Evolutionary conservation across 176 grass and related monocot species (phyloP), one percentile per base, ranked within the genome.

Genomic region (Panicum miliaceum): DNA sequence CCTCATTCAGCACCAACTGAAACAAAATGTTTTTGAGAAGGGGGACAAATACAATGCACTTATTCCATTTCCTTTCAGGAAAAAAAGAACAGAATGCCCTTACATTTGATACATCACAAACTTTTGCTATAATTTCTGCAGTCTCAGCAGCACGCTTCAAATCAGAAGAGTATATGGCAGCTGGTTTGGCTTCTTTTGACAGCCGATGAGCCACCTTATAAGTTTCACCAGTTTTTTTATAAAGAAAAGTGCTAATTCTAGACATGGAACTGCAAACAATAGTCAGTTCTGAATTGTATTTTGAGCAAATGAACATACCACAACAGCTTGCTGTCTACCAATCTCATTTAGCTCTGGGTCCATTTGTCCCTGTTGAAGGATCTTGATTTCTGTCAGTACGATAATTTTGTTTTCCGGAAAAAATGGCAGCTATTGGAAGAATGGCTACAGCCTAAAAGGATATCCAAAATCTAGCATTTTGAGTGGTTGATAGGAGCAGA

Each of bases 281-380:
- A 1, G 62, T 73, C 76, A 38, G 71, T 50, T 50, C 12, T 47
- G 25, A 26, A 29, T 7, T 0, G 15, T 22, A 41, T 35, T 73
- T 29, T 58, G 64, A 62, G 22, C 20, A 25, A 69, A 26, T 52
- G 53, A 70, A 82, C 35, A 77, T 89, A 96, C 91, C 80, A 66
- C 73, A 36, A 29, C 32, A 20, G 89, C 94, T 80, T 96, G 94
- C 42, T 78, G 77, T 35, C 73, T 93, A 18, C 91, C 89, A 62
- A 36, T 89, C 84, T 97, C 94, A 83, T 97, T 93, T 42, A 93
- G 79, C 57, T 93, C 91, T 78, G 86, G 22, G 68, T 97, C 89
- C 89, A 91, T 89, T 2, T 93, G 89, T 12, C 91, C 84, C 94
- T 97, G 74, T 47, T 47, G 3, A 34, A 56, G 3, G 7, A 57